Base-by-base conservation (phyloP, 2,329 filamentous ascomycete genomes). In the Ophiostoma triangulosporum region DNA sequence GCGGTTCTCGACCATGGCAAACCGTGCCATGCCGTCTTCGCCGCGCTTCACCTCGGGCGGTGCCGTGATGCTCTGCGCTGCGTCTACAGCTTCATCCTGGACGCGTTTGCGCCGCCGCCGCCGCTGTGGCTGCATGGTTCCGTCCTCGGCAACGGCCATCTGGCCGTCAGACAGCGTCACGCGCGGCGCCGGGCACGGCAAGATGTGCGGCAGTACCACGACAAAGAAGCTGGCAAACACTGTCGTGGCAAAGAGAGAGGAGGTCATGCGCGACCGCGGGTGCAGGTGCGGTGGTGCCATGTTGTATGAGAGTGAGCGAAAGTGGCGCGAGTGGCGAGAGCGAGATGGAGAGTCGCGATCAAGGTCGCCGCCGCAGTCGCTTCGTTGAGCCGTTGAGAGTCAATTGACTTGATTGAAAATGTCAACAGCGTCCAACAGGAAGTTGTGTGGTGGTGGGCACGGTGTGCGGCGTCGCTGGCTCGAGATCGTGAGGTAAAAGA, bases 221-320 rank as follows among this genome's bases (percentile, higher is more conserved):
- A 98, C 90, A 58, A 95, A 78, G 68, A 98, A 95, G 61, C 86
- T 93, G 31, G 89, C 83, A 58, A 87, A 76, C 53, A 97, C 78
- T 1, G 91, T 97, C n/a, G 86, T 88, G 50, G 88, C 89, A 72
- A 98, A 98, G 57, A 98, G 83, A 46, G 89, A 93, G 54, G 86
- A 90, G 62, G 93, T 98, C 72, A 88, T 87, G 63, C 88, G 84
- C 61, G 91, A 97, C 68, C 90, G 84, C 32, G 93, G 93, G 68
- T 98, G 93, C 40, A 98, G 82, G 70, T 91, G 85, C 60, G 88
- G 85, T 57, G 88, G 86, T 63, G 46, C 46, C 46, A 48, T 48
- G n/a, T 14, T 11, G 17, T 20, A 26, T 27, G 14, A 2, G 11
- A 2, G 40, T 29, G 14, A n/a, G n/a, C n/a, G n/a, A n/a, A 15